These are phyloP conservation scores for Phycomyces nitens DNA, from an alignment of 192 early-diverging fungal genomes.

Conservation along the genomic window DNA sequence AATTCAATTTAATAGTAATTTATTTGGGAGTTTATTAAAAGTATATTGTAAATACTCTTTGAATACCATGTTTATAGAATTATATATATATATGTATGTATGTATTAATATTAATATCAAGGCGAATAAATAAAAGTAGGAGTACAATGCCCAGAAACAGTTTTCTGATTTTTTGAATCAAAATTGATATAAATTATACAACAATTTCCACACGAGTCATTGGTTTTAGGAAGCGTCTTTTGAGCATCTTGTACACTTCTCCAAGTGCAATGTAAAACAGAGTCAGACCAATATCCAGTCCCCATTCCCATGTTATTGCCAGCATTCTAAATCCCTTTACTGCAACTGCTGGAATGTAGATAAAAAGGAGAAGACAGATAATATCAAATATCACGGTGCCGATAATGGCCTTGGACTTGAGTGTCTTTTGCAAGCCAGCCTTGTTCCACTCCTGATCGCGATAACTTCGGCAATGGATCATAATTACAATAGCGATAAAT, in stretches of 20 bases:
- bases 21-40: too few species aligned
- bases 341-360: slow-evolving; percentile 64
- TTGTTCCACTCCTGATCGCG: slow-evolving; percentile 57
- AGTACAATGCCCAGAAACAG: too few species aligned
- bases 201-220: too few species aligned
- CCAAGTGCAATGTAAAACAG: slow-evolving; percentile 56
- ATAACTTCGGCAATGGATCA: slow-evolving; percentile 68
- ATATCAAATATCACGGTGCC: slow-evolving; percentile 45
- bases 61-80: too few species aligned
- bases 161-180: too few species aligned
- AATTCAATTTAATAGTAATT: too few species aligned
- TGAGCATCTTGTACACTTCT: slow-evolving; percentile 61
- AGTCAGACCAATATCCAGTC: slow-evolving; percentile 49
- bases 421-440: slow-evolving; percentile 38
- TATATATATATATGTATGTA: too few species aligned
- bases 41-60: too few species aligned
- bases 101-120: too few species aligned
- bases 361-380: slow-evolving; percentile 48
- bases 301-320: slow-evolving; percentile 72
- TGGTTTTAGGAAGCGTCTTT: slow-evolving; percentile 19
- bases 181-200: too few species aligned
- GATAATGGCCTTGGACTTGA: slow-evolving; percentile 47
- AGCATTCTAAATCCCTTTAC: slow-evolving; percentile 56
- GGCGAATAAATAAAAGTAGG: too few species aligned
- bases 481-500: slow-evolving; percentile 58